Evolutionary conservation across 176 grass and related monocot genomes (phyloP), one percentile per base, ranked within the genome.

Genomic region (Canna indica): DNA sequence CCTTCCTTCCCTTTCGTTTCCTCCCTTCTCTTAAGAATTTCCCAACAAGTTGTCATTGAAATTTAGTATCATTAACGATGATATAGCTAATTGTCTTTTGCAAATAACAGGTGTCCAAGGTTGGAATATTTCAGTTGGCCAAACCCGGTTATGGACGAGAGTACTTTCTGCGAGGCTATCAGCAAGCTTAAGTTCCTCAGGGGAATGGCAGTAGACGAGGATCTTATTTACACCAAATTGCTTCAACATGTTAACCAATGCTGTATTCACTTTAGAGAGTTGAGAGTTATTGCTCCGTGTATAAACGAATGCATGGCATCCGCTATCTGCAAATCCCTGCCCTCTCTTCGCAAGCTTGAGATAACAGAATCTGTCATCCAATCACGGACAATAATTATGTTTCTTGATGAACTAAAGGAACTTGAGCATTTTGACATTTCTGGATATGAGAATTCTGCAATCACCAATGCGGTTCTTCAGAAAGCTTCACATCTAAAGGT

Each of bases 371-470:
- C 84, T 8, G 75, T 67, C 54, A 73, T 86, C 70, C 63, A 75
- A 10, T 50, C 71, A 1, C 61, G 69, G 2, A 84, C 84, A 6
- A 83, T 90, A 50, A 60, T 79, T 52, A 80, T 33, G 75, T 81
- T 90, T 68, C 81, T 90, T 26, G 78, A 90, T 47, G 74, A 42
- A 56, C 60, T 90, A n/a, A 82, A 81, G 78, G 72, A 81, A 57
- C 81, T 90, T 3, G 84, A 86, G 63, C 75, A 86, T 73, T 57
- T 90, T 72, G 84, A 90, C 47, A 90, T 90, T 36, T 90, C 88
- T 46, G 88, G 88, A 44, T 86, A 90, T 22, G 71, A 81, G 68
- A 90, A 69, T 54, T 86, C 88, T 0, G 32, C 33, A 0, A 84
- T 90, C 78, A 86, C 84, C 64, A 71, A 74, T 69, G 17, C 3